These are phyloP conservation scores for Ceratocystiopsis brevicomis DNA, from an alignment of 2,329 filamentous ascomycete species.

Conservation along the genomic window DNA sequence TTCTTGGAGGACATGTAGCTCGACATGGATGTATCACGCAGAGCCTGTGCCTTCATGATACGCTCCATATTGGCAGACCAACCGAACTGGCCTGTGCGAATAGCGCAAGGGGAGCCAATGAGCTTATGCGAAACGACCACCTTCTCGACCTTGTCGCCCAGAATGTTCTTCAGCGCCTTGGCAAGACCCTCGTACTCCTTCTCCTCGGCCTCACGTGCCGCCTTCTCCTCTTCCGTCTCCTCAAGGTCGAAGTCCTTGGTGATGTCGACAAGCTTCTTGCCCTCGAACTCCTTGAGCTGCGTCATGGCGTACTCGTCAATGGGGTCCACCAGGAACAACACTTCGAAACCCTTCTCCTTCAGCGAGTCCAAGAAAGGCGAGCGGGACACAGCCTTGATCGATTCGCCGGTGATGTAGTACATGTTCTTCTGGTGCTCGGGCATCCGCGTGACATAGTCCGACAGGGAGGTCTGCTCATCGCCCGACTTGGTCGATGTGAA, in stretches of 20 bases:
- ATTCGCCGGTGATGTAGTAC: constrained; percentile 99
- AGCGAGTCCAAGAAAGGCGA: constrained; percentile 97
- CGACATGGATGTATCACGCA: constrained; percentile 98
- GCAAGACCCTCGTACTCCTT: constrained; percentile 92
- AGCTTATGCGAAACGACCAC: constrained; percentile 98
- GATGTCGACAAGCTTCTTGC: constrained; percentile 99
- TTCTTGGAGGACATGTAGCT: constrained; percentile 99
- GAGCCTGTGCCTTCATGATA: constrained; percentile 99
- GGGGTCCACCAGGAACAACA: constrained; percentile 96
- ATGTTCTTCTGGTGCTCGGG: constrained; percentile 99
- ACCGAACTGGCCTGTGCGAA: constrained; percentile 98
- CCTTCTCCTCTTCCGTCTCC: constrained; percentile 99
- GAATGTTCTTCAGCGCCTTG: constrained; percentile 97
- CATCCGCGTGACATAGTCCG: constrained; percentile 98
- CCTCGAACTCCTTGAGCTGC: constrained; percentile 98
- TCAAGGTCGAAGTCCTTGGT: constrained; percentile 99
- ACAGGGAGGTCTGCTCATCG: constrained; percentile 82
- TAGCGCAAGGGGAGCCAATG: constrained; percentile 81
- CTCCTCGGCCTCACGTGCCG: constrained; percentile 81
- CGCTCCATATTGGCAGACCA: constrained; percentile 99
- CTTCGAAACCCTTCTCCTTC: constrained; percentile 98
- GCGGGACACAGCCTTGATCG: constrained; percentile 91
- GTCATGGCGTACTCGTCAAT: constrained; percentile 99
- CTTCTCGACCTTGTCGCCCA: constrained; percentile 99
- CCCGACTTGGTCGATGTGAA: constrained; percentile 99